Evolutionary conservation across 192 early-diverging fungal species (phyloP).

Genomic region (Phycomyces blakesleeanus): DNA sequence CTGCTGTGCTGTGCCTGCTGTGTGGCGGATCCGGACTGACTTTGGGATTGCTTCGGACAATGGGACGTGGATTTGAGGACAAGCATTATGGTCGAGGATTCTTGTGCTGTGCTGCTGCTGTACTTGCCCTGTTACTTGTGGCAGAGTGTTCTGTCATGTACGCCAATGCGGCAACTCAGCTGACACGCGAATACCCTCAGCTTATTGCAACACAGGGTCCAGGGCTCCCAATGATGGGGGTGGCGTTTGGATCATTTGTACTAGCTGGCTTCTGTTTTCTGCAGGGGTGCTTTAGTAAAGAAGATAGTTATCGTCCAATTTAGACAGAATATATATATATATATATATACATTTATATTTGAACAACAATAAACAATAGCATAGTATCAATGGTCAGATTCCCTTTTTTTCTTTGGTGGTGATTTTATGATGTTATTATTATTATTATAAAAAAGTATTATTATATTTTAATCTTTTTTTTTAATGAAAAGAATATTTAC

Average conservation of each 20-base stretch:
- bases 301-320: neutral
- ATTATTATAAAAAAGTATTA: too few species aligned
- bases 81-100: conserved; percentile 27
- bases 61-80: conserved; percentile 6
- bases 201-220: conserved; percentile 24
- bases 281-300: conserved; percentile 22
- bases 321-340: too few species aligned
- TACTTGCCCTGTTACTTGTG: conserved; percentile 15
- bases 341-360: too few species aligned
- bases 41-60: conserved; percentile 6
- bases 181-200: conserved; percentile 24
- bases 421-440: neutral
- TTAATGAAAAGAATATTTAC: too few species aligned
- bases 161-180: conserved; percentile 11
- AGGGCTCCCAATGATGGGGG: conserved; percentile 25
- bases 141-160: conserved; percentile 23
- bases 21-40: conserved; percentile 3
- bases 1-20: conserved; percentile 20
- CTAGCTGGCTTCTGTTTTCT: conserved; percentile 12
- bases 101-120: conserved; percentile 7
- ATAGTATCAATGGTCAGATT: too few species aligned
- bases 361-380: too few species aligned
- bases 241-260: conserved; percentile 14
- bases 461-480: too few species aligned
- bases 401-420: too few species aligned